A percentile compares a stretch with the other conserved stretches of the same genome.
Conservation (phyloP, 257 asterid genomes). For the Misopates orontium region DNA sequence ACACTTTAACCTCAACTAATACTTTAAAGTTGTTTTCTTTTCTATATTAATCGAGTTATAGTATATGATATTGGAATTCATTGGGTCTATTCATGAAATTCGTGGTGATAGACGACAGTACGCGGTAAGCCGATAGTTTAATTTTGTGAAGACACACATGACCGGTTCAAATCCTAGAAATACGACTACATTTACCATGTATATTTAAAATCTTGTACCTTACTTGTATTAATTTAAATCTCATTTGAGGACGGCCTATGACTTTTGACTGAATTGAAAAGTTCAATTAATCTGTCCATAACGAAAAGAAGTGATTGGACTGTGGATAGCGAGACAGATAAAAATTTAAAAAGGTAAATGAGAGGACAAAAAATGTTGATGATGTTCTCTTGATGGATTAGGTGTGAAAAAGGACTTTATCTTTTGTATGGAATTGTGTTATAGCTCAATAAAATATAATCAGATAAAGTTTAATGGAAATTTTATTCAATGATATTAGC, state of each 20-base stretch:
- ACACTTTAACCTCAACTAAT: slow-evolving; percentile 35
- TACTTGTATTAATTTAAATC: no score
- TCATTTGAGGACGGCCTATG: background rate
- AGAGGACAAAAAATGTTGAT: background rate
- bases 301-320: background rate
- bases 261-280: background rate
- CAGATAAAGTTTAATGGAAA: no score
- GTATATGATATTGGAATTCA: no score
- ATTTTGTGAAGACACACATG: background rate
- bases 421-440: background rate
- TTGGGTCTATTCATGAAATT: no score
- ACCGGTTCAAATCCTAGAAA: background rate
- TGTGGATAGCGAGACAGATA: no score
- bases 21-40: slow-evolving; percentile 23
- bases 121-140: background rate
- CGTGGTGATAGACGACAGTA: background rate
- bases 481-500: no score
- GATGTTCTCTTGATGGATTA: background rate
- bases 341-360: background rate
- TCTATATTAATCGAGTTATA: slow-evolving; percentile 24
- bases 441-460: background rate
- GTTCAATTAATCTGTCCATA: background rate
- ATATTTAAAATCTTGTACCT: background rate
- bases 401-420: background rate
- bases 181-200: background rate